Base-by-base conservation (phyloP, 148 eudicot genomes). In the Salicornia ramosissima region DNA sequence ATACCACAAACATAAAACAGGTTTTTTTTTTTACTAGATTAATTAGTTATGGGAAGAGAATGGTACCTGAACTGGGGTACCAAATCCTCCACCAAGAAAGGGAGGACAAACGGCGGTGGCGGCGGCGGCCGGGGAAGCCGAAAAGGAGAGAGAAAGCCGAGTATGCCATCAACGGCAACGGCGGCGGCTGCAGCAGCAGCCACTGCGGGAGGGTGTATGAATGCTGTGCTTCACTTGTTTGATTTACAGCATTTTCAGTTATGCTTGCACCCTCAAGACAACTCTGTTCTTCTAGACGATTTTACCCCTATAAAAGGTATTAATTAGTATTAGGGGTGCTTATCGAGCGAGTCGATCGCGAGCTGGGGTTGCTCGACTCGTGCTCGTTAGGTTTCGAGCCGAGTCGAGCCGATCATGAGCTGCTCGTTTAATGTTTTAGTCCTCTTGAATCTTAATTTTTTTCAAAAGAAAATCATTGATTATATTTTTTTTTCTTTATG, bases 141-240 rank as follows among this genome's bases (percentile, higher is more conserved):
- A 42, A 29, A 57, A 11, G 29, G 50, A 16, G 71, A 51, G 8
- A 69, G 16, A 24, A 73, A 7, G 49, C 16, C 50, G 28, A 73
- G 22, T 21, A 24, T 11, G 0, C 70, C 52, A 2, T 42, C 73
- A 28, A 34, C 62, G 0, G 69, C 61, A 6, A 29, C 65, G 14
- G 53, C 54, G 18, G 77, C 53, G 16, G 73, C 74, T 11, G 71
- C 71, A 0, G 73, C 80, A 0, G 70, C 76, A 2, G 63, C 80
- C 3, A 19, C 78, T 47, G 33, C 84, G 10, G 82, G 80, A 69
- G 91, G 96, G 6, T 90, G 97, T 80, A 85, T 88, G 88, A 80
- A 83, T 74, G 80, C 84, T 59, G 77, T 90, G 42, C 77, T 88
- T 70, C 89, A 86, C 40, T 67, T 90, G 71, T 85, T 90, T 79